phyloP scores from a whole-genome alignment of 768 basidiomycete genomes.

The Hygrophorus russula region DNA sequence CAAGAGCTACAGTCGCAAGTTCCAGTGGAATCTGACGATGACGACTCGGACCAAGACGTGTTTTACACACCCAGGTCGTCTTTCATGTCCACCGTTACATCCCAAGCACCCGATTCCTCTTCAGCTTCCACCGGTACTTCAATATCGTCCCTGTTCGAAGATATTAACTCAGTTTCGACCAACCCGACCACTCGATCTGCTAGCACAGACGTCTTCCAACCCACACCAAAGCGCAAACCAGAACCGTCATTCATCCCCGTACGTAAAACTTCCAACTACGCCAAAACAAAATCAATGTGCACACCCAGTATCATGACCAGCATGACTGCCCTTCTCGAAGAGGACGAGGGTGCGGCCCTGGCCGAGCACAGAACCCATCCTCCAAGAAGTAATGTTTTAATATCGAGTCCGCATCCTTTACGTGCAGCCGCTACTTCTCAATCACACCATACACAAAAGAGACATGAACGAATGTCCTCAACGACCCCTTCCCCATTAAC shows the following conservation, averaged over 20 bases:
- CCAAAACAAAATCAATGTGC: slow-evolving; percentile 4
- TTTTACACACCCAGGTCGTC: slow-evolving; percentile 57
- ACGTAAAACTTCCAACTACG: not conserved
- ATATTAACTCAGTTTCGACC: too few relatives aligned
- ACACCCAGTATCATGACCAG: slow-evolving; percentile 36
- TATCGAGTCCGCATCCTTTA: slow-evolving; percentile 8
- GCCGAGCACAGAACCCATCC: slow-evolving; percentile 7
- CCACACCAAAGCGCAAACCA: slow-evolving; percentile 1
- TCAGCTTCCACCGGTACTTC: slow-evolving; percentile 17
- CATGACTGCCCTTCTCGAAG: slow-evolving; percentile 43
- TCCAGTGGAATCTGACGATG: slow-evolving; percentile 6
- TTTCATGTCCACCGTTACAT: slow-evolving; percentile 40
- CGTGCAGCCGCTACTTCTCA: not conserved
- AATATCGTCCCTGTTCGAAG: slow-evolving; percentile 13
- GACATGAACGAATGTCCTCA: not conserved
- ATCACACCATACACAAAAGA: not conserved
- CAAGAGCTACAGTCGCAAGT: slow-evolving; percentile 1
- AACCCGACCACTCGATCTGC: slow-evolving; percentile 8
- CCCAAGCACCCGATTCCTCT: slow-evolving; percentile 17
- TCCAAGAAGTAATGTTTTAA: slow-evolving; percentile 8
- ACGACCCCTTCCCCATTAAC: not conserved
- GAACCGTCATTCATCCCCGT: not conserved
- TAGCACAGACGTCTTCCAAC: not conserved
- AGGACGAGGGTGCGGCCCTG: slow-evolving; percentile 27
- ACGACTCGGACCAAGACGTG: slow-evolving; percentile 32